Conservation (phyloP, 2,329 filamentous ascomycete species). For the Fusarium vanettenii region DNA sequence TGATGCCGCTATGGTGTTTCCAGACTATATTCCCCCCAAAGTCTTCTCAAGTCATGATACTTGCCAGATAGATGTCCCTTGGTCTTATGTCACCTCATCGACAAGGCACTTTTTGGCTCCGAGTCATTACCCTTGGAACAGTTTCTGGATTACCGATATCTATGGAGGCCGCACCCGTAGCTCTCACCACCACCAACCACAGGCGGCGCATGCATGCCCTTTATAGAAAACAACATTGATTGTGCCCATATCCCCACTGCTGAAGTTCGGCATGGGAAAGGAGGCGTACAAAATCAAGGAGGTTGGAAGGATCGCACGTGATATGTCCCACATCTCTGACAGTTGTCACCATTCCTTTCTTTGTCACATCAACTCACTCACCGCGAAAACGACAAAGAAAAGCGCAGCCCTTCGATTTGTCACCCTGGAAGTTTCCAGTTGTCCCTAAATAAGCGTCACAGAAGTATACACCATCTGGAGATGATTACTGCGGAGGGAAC, state of each 20-base stretch:
- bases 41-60: not conserved
- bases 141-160: not conserved
- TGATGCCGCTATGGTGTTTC: not conserved
- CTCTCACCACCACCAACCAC: not conserved
- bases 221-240: too few relatives aligned
- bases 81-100: not conserved
- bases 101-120: not conserved
- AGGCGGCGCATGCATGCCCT: not conserved
- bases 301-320: not conserved
- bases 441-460: too few relatives aligned
- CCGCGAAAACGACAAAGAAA: not conserved
- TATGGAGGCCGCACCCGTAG: not conserved
- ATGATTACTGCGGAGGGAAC: not conserved
- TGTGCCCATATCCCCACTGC: not conserved
- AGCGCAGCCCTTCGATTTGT: not conserved
- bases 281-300: not conserved
- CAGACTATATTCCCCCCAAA: not conserved
- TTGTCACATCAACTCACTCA: not conserved
- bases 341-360: not conserved
- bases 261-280: not conserved
- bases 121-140: not conserved
- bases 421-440: not conserved
- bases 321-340: not conserved
- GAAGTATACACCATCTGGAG: not conserved
- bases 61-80: not conserved